These are phyloP conservation scores for Alternaria alternata DNA, from an alignment of 2,329 filamentous ascomycete genomes.

Conservation along the genomic window DNA sequence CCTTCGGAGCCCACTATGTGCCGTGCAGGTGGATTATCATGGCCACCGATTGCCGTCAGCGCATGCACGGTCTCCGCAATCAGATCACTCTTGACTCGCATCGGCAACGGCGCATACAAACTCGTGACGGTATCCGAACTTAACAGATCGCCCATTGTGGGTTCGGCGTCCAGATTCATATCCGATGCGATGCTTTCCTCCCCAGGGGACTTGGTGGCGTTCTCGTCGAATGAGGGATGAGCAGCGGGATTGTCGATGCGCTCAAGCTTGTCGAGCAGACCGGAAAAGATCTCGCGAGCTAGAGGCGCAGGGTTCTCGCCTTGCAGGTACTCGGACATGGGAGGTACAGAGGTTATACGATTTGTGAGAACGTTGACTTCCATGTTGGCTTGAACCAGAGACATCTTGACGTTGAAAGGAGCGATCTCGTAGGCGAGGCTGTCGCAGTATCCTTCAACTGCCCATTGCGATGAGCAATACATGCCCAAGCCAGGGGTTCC, in stretches of 20 bases:
- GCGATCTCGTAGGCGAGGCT: slow-evolving; percentile 92
- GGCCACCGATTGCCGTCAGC: slow-evolving; percentile 88
- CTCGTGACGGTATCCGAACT: slow-evolving; percentile 64
- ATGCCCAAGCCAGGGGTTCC: slow-evolving; percentile 90
- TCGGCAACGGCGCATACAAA: slow-evolving; percentile 75
- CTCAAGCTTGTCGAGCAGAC: slow-evolving; percentile 79
- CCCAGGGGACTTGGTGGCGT: slow-evolving; percentile 44
- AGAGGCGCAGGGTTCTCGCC: slow-evolving; percentile 78
- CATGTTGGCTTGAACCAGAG: slow-evolving; percentile 93
- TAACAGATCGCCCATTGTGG: slow-evolving; percentile 55
- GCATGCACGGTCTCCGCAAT: slow-evolving; percentile 92
- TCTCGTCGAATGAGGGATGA: slow-evolving; percentile 33
- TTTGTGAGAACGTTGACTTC: slow-evolving; percentile 90
- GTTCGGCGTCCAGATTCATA: slow-evolving; percentile 42
- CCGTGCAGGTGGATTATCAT: slow-evolving; percentile 92
- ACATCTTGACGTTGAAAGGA: slow-evolving; percentile 96
- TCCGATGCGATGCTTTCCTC: slow-evolving; percentile 35
- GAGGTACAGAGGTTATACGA: slow-evolving; percentile 82
- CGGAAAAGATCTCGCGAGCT: slow-evolving; percentile 81
- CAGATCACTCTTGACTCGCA: slow-evolving; percentile 73
- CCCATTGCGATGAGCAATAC: slow-evolving; percentile 93
- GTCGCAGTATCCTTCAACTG: slow-evolving; percentile 94
- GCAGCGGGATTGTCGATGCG: slow-evolving; percentile 57
- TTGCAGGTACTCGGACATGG: slow-evolving; percentile 73
- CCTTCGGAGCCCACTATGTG: slow-evolving; percentile 95